Conservation (phyloP, 345 rosid genomes). For the Dipteronia sinensis region DNA sequence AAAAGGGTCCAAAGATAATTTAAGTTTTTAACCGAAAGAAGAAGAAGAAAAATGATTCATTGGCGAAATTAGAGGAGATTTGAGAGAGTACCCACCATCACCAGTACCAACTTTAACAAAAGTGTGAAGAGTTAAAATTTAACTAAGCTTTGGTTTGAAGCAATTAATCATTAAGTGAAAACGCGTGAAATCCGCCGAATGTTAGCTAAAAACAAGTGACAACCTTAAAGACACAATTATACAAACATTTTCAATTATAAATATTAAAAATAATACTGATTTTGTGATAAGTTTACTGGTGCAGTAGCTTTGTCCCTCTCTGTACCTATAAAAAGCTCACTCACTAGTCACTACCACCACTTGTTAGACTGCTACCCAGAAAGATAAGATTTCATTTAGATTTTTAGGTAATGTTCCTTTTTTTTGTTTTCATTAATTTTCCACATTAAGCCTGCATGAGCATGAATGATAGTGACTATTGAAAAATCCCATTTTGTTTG, state of each 20-base stretch:
- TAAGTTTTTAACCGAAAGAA: not conserved
- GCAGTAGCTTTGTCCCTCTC: slow-evolving; percentile 18
- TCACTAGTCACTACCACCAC: not conserved
- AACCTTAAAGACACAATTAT: not conserved
- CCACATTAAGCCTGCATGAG: slow-evolving; percentile 16
- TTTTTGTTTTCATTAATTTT: not conserved
- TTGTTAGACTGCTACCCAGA: slow-evolving; percentile 14
- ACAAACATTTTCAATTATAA: too few relatives aligned
- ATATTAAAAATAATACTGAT: not conserved
- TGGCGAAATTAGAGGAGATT: slow-evolving; percentile 17
- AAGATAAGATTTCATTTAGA: not conserved
- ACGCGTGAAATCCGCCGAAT: slow-evolving; percentile 46
- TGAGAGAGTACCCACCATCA: not conserved
- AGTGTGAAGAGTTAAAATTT: slow-evolving; percentile 5
- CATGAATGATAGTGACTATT: slow-evolving; percentile 2
- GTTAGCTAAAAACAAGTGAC: not conserved
- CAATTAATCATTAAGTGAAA: slow-evolving; percentile 36
- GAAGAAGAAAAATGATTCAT: not conserved
- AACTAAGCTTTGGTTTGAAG: slow-evolving; percentile 38
- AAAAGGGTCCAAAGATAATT: slow-evolving; percentile 7
- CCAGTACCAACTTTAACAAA: not conserved
- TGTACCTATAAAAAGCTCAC: slow-evolving; percentile 10
- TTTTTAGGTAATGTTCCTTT: not conserved
- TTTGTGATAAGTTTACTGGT: not conserved
- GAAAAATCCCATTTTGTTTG: slow-evolving; percentile 13